Percentiles rank a stretch among this genome's conserved stretches.
phyloP scores from a whole-genome alignment of 345 rosid genomes.

The Populus davidiana region DNA sequence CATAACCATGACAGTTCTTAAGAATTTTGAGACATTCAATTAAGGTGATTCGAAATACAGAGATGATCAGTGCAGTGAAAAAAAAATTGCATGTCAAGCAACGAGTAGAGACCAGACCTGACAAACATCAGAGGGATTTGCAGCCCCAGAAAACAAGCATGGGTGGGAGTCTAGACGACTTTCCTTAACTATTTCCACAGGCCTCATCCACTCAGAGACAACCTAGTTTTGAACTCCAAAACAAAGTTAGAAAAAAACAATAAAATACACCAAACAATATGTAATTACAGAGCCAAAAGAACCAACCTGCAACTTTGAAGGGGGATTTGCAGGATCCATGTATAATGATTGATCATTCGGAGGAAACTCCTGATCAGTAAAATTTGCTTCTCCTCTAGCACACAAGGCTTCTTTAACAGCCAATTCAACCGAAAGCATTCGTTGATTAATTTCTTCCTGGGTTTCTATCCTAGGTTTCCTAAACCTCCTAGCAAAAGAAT shows the following conservation, averaged over 20 bases:
- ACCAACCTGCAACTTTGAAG: slow-evolving; percentile 83
- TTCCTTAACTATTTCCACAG: slow-evolving; percentile 74
- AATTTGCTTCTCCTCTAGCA: slow-evolving; percentile 77
- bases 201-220: slow-evolving; percentile 98
- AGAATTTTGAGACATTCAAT: slow-evolving; percentile 10
- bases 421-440: slow-evolving; percentile 94
- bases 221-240: slow-evolving; percentile 48
- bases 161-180: slow-evolving; percentile 54
- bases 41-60: slow-evolving; percentile 11
- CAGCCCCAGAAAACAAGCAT: slow-evolving; percentile 87
- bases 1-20: slow-evolving; percentile 16
- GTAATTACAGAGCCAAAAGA: slow-evolving; percentile 14
- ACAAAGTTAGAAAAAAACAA: slow-evolving; percentile 20
- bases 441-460: slow-evolving; percentile 87
- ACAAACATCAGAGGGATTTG: slow-evolving; percentile 98
- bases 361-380: slow-evolving; percentile 98
- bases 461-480: slow-evolving; percentile 95
- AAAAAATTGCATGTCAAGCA: slow-evolving; percentile 6
- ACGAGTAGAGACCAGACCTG: slow-evolving; percentile 56
- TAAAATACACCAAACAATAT: slow-evolving; percentile 8
- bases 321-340: slow-evolving; percentile 76
- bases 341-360: slow-evolving; percentile 87
- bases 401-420: slow-evolving; percentile 97
- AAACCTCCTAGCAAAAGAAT: slow-evolving; percentile 87
- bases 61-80: slow-evolving; percentile 10